Conservation (phyloP, 2,329 filamentous ascomycete species). For the Talaromyces sp. region DNA sequence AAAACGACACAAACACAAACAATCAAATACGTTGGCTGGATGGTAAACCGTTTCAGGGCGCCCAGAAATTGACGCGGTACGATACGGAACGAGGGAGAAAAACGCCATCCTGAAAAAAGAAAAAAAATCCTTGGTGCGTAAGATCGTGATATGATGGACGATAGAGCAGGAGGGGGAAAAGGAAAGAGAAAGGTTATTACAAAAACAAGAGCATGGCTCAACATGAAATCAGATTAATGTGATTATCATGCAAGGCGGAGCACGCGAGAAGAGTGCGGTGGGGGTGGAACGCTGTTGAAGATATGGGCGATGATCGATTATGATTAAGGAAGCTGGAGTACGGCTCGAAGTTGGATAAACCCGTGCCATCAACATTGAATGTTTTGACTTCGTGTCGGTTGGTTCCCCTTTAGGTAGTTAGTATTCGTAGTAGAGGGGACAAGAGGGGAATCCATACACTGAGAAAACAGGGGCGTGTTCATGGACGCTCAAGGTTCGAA, state of each 20-base stretch:
- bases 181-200: not conserved
- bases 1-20: not conserved
- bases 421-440: not conserved
- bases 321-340: slow-evolving; percentile 85
- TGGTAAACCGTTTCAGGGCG: not conserved
- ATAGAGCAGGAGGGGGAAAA: not conserved
- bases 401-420: slow-evolving; percentile 61
- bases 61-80: not conserved
- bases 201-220: not conserved
- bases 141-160: not conserved
- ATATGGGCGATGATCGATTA: slow-evolving; percentile 75
- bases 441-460: slow-evolving; percentile 55
- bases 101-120: not conserved
- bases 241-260: slow-evolving; percentile 78
- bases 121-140: not conserved
- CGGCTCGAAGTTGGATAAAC: slow-evolving; percentile 80
- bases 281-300: slow-evolving; percentile 89
- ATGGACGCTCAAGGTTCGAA: slow-evolving; percentile 85
- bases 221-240: slow-evolving; percentile 76
- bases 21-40: not conserved
- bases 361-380: slow-evolving; percentile 79
- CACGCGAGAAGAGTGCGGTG: slow-evolving; percentile 88
- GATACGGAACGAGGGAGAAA: not conserved
- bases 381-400: slow-evolving; percentile 84
- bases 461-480: slow-evolving; percentile 96